Conservation (phyloP, 176 grass and related monocot genomes). For the Triticum monococcum region DNA sequence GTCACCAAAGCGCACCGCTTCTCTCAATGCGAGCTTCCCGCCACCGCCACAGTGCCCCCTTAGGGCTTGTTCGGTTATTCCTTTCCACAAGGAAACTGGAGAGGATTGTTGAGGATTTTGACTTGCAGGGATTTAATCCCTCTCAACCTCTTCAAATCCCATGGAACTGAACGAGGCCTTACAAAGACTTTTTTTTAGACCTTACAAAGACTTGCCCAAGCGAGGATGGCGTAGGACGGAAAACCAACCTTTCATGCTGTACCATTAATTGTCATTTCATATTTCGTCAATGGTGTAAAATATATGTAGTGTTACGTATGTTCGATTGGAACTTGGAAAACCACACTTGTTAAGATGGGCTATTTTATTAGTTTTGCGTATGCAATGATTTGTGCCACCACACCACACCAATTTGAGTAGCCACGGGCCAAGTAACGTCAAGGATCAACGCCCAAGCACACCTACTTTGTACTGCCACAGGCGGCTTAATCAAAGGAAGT, state of each 20-base stretch:
- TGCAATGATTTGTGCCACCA: neutral
- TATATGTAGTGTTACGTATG: neutral
- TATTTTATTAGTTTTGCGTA: neutral
- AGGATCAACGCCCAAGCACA: slow-evolving; percentile 30
- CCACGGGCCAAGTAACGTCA: slow-evolving; percentile 4
- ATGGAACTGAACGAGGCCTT: too few species aligned
- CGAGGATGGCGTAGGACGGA: neutral
- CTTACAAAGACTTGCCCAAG: neutral
- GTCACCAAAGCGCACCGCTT: too few species aligned
- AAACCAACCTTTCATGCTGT: neutral
- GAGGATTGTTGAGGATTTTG: too few species aligned
- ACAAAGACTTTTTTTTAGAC: too few species aligned
- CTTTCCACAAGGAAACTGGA: too few species aligned
- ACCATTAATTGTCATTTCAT: neutral
- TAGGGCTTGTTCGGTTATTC: too few species aligned
- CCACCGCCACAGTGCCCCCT: too few species aligned
- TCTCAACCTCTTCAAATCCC: too few species aligned
- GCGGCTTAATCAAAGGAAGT: slow-evolving; percentile 36
- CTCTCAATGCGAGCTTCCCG: too few species aligned
- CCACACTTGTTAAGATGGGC: neutral
- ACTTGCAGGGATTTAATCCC: too few species aligned
- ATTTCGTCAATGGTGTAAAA: neutral
- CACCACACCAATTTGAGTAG: slow-evolving; percentile 11
- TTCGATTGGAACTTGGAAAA: slow-evolving; percentile 9
- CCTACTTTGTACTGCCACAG: slow-evolving; percentile 25